Evolutionary conservation across 139 green algal species (phyloP).

Genomic region (Volvox africanus): DNA sequence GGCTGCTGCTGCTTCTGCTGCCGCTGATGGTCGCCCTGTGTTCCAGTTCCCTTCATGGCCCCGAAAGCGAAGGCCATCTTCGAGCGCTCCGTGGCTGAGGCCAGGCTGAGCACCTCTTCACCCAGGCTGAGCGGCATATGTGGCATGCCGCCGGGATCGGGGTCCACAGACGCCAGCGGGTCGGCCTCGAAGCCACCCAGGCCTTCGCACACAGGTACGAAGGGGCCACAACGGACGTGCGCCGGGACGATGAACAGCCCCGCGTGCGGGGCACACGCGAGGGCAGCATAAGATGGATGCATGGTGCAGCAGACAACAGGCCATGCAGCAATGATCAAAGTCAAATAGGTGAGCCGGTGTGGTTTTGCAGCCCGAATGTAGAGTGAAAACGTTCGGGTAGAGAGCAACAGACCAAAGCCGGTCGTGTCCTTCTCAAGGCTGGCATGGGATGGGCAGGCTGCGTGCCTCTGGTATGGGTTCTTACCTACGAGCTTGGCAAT

Average conservation of each 20-base stretch:
- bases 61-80: conserved; percentile 32
- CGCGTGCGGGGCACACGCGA: too few relatives aligned
- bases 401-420: too few relatives aligned
- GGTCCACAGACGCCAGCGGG: conserved; percentile 14
- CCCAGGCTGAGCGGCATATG: conserved; percentile 10
- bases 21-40: not conserved
- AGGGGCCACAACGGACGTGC: too few relatives aligned
- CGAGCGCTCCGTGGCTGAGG: not conserved
- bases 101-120: conserved; percentile 25
- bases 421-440: too few relatives aligned
- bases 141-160: not conserved
- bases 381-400: too few relatives aligned
- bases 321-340: too few relatives aligned
- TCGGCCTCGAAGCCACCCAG: conserved; percentile 33
- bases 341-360: too few relatives aligned
- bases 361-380: not conserved
- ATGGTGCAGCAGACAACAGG: too few relatives aligned
- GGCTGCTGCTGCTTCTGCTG: not conserved
- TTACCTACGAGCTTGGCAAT: conserved; percentile 51
- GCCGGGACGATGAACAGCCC: too few relatives aligned
- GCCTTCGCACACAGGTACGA: not conserved
- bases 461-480: not conserved
- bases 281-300: too few relatives aligned
- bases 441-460: not conserved
- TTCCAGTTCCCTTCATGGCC: not conserved